Evolutionary conservation across 192 early-diverging fungal species (phyloP).

Genomic region (Podila epicladia): DNA sequence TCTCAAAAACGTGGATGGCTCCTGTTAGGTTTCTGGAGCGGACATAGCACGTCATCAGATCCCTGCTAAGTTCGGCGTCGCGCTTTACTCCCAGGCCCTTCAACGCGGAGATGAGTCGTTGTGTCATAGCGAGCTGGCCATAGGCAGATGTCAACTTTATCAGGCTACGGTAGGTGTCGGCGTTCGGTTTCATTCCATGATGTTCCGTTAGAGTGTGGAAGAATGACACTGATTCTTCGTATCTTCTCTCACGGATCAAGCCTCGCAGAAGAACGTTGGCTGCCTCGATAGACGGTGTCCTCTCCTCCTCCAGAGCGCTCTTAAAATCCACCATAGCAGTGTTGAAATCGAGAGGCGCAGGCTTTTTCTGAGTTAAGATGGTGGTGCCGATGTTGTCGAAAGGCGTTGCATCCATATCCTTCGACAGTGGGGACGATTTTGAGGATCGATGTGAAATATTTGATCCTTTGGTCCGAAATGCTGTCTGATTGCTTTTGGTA

Average conservation of each 20-base stretch:
- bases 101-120: conserved; percentile 30
- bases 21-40: conserved; percentile 21
- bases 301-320: conserved; percentile 17
- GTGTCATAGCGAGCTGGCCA: conserved; percentile 36
- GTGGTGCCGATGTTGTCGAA: not conserved
- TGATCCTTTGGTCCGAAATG: not conserved
- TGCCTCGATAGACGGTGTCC: conserved; percentile 23
- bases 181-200: conserved; percentile 20
- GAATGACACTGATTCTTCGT: conserved; percentile 34
- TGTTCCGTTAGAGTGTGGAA: conserved; percentile 38
- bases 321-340: conserved; percentile 11
- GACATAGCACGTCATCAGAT: conserved; percentile 35
- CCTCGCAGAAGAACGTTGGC: conserved; percentile 19
- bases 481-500: too few relatives aligned
- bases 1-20: conserved; percentile 41
- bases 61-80: conserved; percentile 17
- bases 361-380: not conserved
- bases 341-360: conserved; percentile 5
- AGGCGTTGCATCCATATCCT: too few relatives aligned
- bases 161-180: conserved; percentile 18
- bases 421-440: not conserved
- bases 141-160: conserved; percentile 19
- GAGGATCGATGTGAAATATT: not conserved
- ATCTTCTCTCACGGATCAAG: conserved; percentile 13
- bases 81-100: conserved; percentile 14